Conservation (phyloP, 202 grass and related monocot genomes). For the Digitaria exilis region DNA sequence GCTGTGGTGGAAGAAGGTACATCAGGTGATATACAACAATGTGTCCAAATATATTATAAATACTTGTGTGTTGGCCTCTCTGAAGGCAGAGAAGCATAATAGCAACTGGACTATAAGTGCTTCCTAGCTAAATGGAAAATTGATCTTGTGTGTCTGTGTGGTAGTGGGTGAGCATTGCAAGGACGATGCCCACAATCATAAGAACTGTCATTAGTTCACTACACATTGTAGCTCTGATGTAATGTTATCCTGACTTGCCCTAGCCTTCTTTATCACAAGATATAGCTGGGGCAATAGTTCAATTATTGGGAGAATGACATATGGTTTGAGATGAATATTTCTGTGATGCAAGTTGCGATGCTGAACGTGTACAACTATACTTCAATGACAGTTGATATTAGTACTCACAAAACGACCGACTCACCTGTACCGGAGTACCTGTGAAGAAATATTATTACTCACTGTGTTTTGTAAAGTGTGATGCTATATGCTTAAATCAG, state of each 20-base stretch:
- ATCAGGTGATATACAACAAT: constrained; percentile 37
- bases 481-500: not conserved
- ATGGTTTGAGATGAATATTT: not conserved
- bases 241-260: not conserved
- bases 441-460: not conserved
- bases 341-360: not conserved
- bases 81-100: constrained; percentile 21
- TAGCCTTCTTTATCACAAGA: constrained; percentile 28
- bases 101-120: not conserved
- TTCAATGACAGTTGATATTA: too few species aligned
- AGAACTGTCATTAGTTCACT: constrained; percentile 28
- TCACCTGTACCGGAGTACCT: not conserved
- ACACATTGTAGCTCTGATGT: constrained; percentile 26
- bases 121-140: not conserved
- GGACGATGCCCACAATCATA: not conserved
- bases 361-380: not conserved
- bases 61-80: constrained; percentile 20
- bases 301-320: not conserved
- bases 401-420: not conserved
- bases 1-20: constrained; percentile 91
- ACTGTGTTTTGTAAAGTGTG: not conserved
- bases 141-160: not conserved
- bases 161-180: not conserved
- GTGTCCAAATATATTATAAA: not conserved
- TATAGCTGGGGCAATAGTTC: not conserved